These are phyloP conservation scores for Phytophthora macrochlamydospora DNA, from an alignment of 352 stramenopile species.

Conservation along the genomic window DNA sequence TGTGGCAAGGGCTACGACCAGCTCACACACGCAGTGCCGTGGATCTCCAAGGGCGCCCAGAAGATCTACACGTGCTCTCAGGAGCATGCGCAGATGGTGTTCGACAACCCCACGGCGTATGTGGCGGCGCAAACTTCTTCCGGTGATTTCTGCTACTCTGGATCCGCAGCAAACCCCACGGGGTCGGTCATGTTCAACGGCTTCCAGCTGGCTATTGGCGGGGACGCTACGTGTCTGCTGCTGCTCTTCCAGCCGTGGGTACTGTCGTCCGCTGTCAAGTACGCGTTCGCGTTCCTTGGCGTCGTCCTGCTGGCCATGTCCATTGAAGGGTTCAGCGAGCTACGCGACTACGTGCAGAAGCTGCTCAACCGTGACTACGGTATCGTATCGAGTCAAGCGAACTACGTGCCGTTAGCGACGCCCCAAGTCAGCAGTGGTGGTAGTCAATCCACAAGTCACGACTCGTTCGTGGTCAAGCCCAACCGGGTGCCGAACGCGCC, in stretches of 20 bases:
- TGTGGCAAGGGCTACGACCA: conserved; percentile 62
- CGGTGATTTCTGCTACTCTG: conserved; percentile 62
- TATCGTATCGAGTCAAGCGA: conserved; percentile 58
- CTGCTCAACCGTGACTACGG: conserved; percentile 60
- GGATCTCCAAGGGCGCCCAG: conserved; percentile 68
- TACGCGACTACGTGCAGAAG: conserved; percentile 51
- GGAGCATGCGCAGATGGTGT: conserved; percentile 59
- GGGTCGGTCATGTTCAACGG: conserved; percentile 88
- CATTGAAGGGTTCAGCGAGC: conserved; percentile 66
- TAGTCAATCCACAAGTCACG: conserved; percentile 6
- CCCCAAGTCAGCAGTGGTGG: conserved; percentile 29
- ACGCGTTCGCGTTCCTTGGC: conserved; percentile 77
- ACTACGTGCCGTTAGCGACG: conserved; percentile 59
- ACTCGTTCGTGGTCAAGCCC: conserved; percentile 31
- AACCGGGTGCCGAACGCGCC: conserved; percentile 24
- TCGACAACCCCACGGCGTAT: conserved; percentile 52
- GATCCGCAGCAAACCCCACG: conserved; percentile 35
- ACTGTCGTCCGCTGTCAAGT: conserved; percentile 66
- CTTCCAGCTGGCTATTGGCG: conserved; percentile 75
- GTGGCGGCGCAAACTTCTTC: conserved; percentile 35
- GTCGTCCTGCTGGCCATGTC: conserved; percentile 70
- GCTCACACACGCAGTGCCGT: conserved; percentile 78
- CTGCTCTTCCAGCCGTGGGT: conserved; percentile 86
- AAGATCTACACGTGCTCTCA: conserved; percentile 82
- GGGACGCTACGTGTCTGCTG: conserved; percentile 62